Percentiles rank a stretch among this genome's conserved stretches.
phyloP scores from a whole-genome alignment of 1,284 basidiomycete genomes.

The Takashimella koratensis region DNA sequence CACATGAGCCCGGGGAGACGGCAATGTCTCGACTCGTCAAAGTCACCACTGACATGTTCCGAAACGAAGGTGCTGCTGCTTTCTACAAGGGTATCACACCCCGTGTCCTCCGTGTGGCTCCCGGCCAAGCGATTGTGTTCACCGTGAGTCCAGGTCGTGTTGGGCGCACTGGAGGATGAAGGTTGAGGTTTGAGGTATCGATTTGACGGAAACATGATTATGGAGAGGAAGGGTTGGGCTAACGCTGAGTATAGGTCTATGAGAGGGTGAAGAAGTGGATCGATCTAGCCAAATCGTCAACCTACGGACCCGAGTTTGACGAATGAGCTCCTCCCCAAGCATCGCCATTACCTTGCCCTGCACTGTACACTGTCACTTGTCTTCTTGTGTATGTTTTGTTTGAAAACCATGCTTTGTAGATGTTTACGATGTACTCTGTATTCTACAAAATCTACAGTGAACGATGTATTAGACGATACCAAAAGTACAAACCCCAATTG shows the following conservation, averaged over 20 bases:
- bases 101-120: constrained; percentile 90
- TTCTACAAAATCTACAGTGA: too few species aligned
- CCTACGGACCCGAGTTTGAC: constrained; percentile 26
- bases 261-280: constrained; percentile 73
- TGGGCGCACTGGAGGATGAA: too few species aligned
- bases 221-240: background rate
- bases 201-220: background rate
- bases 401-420: too few species aligned
- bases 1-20: constrained; percentile 69
- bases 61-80: constrained; percentile 77
- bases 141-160: constrained; percentile 46
- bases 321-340: too few species aligned
- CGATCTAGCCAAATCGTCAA: constrained; percentile 61
- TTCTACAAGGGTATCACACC: constrained; percentile 99
- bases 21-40: constrained; percentile 67
- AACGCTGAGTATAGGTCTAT: constrained; percentile 77
- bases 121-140: constrained; percentile 63
- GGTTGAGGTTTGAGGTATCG: background rate
- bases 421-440: too few species aligned
- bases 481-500: too few species aligned
- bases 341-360: too few species aligned
- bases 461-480: too few species aligned
- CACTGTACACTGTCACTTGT: too few species aligned
- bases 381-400: too few species aligned
- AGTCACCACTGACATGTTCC: constrained; percentile 90